Base-by-base conservation (phyloP, 768 basidiomycete genomes). In the Termitomyces sp. region DNA sequence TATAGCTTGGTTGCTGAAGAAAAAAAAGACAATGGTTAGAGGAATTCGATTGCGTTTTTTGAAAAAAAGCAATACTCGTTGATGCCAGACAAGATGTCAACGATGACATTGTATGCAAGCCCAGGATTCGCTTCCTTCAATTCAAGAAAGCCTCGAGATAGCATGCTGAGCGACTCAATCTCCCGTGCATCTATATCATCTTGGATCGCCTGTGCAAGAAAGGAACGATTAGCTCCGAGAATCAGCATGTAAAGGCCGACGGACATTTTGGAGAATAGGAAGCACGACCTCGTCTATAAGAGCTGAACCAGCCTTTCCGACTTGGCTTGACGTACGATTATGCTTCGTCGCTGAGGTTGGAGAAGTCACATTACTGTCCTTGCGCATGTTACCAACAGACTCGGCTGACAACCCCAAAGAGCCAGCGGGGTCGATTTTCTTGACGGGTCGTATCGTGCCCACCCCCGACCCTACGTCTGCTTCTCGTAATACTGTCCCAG, bases 361-460 rank as follows among this genome's bases (percentile, higher is more conserved):
- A 24, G 81, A 83, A 16, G 79, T 73, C 16, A 69, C 67, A 58
- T 24, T 39, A 18, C 76, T 78, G 22, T 83, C 89, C 68, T 79
- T 79, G 51, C 86, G 78, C 56, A 85, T 67, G 61, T 79, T 90
- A 10, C 92, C 93, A 29, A 94, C 85, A 66, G 83, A 94, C 64
- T 92, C 94, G 10, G 84, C 80, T 0, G 92, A 93, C 20, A 90
- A 69, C 59, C 86, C 77, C 14, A 93, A 72, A 5, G 92, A 94
- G 4, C 87, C 85, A 12, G 79, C 77, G 5, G 87, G 80, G 68
- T 97, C 94, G 31, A 96, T 86, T 65, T 91, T 92, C 80, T 95
- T 96, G 60, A 96, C 86, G 0, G 95, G 94, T 53, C 94, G 82
- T 65, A 98, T 92, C 1, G 95, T 98, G 65, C 91, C 92, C 46